phyloP scores from a whole-genome alignment of 2,329 filamentous ascomycete genomes.

The Tetracladium maxilliforme region DNA sequence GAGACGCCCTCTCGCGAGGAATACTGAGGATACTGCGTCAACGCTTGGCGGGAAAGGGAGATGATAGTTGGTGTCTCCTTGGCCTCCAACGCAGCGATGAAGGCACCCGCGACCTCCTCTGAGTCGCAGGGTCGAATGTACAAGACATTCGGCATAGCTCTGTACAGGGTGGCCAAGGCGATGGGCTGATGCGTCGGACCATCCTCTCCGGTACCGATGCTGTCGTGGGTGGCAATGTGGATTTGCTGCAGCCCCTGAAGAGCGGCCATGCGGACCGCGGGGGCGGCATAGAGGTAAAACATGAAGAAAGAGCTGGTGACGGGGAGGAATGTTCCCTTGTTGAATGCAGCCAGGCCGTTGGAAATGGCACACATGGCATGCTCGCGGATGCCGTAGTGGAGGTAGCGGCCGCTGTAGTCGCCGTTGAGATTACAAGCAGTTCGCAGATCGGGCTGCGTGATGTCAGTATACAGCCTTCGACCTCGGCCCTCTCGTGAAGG shows the following conservation, averaged over 20 bases:
- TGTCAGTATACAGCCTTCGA: too few species aligned
- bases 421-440: constrained; percentile 35
- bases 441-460: constrained; percentile 17
- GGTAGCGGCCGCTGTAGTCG: constrained; percentile 36
- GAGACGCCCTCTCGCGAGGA: constrained; percentile 23
- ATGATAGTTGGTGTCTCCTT: constrained; percentile 28
- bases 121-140: constrained; percentile 45
- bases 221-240: constrained; percentile 47
- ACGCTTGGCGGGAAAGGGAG: constrained; percentile 28
- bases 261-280: constrained; percentile 44
- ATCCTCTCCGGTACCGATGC: constrained; percentile 42
- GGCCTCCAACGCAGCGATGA: constrained; percentile 27
- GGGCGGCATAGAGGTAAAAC: constrained; percentile 45
- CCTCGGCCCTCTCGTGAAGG: too few species aligned
- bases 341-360: constrained; percentile 43
- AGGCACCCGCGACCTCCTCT: constrained; percentile 42
- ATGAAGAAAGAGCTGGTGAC: constrained; percentile 47
- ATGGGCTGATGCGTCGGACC: constrained; percentile 50
- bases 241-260: constrained; percentile 38
- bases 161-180: constrained; percentile 38
- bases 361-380: constrained; percentile 44
- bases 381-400: constrained; percentile 45
- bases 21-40: constrained; percentile 22
- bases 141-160: constrained; percentile 46
- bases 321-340: constrained; percentile 37